Base-by-base conservation (phyloP, 148 eudicot genomes). In the Limonium bicolor region DNA sequence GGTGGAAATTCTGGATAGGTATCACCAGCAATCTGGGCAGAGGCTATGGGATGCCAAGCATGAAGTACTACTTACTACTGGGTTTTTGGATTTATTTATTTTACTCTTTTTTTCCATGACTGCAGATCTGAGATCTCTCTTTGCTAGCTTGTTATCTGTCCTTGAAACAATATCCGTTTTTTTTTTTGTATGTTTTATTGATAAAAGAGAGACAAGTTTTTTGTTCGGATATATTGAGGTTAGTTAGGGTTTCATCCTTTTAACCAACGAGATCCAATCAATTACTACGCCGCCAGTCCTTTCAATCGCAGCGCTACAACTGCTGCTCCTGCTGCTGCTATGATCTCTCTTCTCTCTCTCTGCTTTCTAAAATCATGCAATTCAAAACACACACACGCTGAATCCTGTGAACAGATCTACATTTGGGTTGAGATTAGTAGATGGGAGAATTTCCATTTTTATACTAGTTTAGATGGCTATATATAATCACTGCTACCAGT, bases 11-110 rank as follows among this genome's bases (percentile, higher is more conserved):
- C 60, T 86, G 67, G 85, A 70, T 28, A 51, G 41, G 19, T 86
- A 86, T 46, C 96, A 86, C 46, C 42, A 42, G 30, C 59, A 50
- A 15, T 66, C 84, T 14, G 94, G 82, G 17, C 69, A 60, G 44
- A 78, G 62, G 59, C 69, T 86, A 8, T 86, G 94, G 96, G 96
- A 86, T 78, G 83, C 84, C 16, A 82, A 78, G 39, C 96, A 86
- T 82, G 88, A 82, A 71, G 96, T 81, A n/a, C n/a, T n/a, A n/a
- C n/a, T n/a, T n/a, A n/a, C n/a, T n/a, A n/a, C n/a, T n/a, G 42
- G 20, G 61, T 62, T 43, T 47, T 5, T 48, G 36, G 14, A 48
- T 20, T 6, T 37, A 14, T 16, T 31, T 30, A 9, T 36, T 19
- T 33, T 3, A 27, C 30, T 18, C 12, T 43, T 24, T 24, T 14